phyloP scores from a whole-genome alignment of 768 basidiomycete genomes.

The Lactarius hatsudake region DNA sequence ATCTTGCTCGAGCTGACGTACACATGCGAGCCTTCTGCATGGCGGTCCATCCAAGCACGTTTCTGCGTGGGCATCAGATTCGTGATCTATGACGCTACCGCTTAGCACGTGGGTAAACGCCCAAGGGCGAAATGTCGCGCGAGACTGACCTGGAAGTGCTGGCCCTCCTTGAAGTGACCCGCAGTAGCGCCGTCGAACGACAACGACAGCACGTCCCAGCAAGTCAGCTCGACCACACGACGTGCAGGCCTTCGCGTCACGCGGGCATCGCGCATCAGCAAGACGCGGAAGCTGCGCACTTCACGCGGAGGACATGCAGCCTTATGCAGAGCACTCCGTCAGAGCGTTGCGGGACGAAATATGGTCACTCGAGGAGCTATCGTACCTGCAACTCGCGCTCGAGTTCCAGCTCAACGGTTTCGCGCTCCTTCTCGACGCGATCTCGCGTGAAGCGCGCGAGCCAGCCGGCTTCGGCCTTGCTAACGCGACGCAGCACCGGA shows the following conservation, averaged over 20 bases:
- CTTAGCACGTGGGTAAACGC: neutral
- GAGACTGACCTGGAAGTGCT: slow-evolving; percentile 24
- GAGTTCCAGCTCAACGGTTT: slow-evolving; percentile 55
- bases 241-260: slow-evolving; percentile 16
- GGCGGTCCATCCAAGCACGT: slow-evolving; percentile 65
- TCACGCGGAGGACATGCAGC: slow-evolving; percentile 25
- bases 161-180: slow-evolving; percentile 23
- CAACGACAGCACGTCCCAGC: slow-evolving; percentile 24
- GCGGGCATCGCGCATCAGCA: slow-evolving; percentile 25
- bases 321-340: slow-evolving; percentile 7
- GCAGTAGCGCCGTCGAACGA: slow-evolving; percentile 15
- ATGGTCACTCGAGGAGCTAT: neutral
- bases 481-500: slow-evolving; percentile 18
- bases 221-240: slow-evolving; percentile 25
- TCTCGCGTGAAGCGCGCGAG: slow-evolving; percentile 53
- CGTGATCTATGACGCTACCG: slow-evolving; percentile 44
- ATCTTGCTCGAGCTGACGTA: slow-evolving; percentile 66
- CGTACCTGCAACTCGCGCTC: slow-evolving; percentile 71
- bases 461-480: slow-evolving; percentile 54
- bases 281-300: slow-evolving; percentile 24
- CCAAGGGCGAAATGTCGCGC: too few relatives aligned
- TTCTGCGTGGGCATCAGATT: slow-evolving; percentile 68
- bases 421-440: slow-evolving; percentile 47
- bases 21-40: slow-evolving; percentile 54
- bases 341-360: neutral